phyloP scores from a whole-genome alignment of 2,329 filamentous ascomycete species.

The Cercospora nicotianae region DNA sequence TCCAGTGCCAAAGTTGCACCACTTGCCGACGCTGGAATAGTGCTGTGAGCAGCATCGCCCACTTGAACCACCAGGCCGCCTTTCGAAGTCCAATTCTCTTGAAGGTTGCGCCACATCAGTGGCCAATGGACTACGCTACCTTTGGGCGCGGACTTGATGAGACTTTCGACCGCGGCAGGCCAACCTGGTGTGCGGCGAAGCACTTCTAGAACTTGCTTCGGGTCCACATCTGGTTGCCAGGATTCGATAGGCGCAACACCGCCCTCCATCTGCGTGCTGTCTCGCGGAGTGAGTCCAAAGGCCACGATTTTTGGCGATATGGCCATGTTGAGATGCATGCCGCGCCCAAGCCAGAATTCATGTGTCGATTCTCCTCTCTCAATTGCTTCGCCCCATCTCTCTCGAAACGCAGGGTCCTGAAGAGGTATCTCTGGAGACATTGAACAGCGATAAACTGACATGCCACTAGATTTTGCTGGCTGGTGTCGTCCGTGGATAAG shows the following conservation, averaged over 20 bases:
- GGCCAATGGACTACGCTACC: constrained; percentile 53
- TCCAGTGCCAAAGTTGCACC: constrained; percentile 53
- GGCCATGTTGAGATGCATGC: constrained; percentile 44
- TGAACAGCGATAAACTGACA: constrained; percentile 10
- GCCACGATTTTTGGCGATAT: constrained; percentile 50
- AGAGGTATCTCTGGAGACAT: constrained; percentile 25
- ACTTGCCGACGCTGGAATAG: constrained; percentile 47
- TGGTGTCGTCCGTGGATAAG: constrained; percentile 43
- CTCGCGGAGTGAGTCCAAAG: constrained; percentile 47
- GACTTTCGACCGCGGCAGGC: constrained; percentile 48
- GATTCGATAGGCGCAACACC: constrained; percentile 42
- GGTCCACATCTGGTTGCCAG: constrained; percentile 48
- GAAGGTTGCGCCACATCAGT: constrained; percentile 49
- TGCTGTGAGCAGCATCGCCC: constrained; percentile 49
- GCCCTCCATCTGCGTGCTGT: constrained; percentile 21
- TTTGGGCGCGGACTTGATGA: constrained; percentile 47
- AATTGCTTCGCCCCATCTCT: constrained; percentile 24
- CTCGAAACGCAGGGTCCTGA: constrained; percentile 25
- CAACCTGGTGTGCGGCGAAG: constrained; percentile 46
- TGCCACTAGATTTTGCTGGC: neutral
- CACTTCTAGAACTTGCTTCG: constrained; percentile 48
- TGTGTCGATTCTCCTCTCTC: constrained; percentile 2
- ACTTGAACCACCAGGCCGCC: constrained; percentile 48
- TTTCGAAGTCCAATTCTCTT: constrained; percentile 48
- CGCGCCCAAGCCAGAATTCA: constrained; percentile 35